Percentiles rank a stretch among this genome's conserved stretches.
Conservation (phyloP, 768 basidiomycete species). For the Auricularia cornea region DNA sequence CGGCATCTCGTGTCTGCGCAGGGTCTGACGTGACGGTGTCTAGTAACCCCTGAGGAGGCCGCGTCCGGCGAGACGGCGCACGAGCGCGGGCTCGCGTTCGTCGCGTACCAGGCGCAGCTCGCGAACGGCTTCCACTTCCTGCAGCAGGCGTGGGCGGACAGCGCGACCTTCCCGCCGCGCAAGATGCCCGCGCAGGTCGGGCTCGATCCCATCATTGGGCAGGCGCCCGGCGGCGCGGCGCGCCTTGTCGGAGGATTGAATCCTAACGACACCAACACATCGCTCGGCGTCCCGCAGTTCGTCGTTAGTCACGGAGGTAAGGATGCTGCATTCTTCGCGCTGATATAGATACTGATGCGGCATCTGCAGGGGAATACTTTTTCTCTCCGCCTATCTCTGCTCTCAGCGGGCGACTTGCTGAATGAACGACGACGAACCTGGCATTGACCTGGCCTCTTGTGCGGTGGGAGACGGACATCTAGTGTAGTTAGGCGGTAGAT, state of each 20-base stretch:
- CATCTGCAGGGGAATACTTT: too few relatives aligned
- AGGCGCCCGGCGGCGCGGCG: not conserved
- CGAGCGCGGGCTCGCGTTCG: slow-evolving; percentile 4
- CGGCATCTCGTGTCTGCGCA: not conserved
- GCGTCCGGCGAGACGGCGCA: not conserved
- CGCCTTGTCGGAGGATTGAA: not conserved
- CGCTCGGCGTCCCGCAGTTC: not conserved
- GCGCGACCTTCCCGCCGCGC: not conserved
- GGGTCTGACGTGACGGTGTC: too few relatives aligned
- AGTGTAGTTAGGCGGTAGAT: too few relatives aligned
- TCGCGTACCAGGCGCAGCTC: slow-evolving; percentile 2
- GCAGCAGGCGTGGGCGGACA: not conserved
- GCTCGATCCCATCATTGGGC: not conserved
- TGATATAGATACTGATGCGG: not conserved
- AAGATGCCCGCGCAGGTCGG: not conserved
- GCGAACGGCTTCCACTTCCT: slow-evolving; percentile 2
- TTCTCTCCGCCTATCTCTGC: too few relatives aligned
- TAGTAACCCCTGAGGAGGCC: not conserved
- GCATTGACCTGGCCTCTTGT: too few relatives aligned
- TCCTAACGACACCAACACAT: not conserved
- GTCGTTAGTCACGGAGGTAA: slow-evolving; percentile 2
- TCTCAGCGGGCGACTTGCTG: too few relatives aligned
- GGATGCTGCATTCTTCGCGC: not conserved
- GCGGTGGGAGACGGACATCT: too few relatives aligned
- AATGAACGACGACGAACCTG: too few relatives aligned